Evolutionary conservation across 2,329 filamentous ascomycete genomes (phyloP), one percentile per base, ranked within the genome.

Genomic region (Phialocephala sp.): DNA sequence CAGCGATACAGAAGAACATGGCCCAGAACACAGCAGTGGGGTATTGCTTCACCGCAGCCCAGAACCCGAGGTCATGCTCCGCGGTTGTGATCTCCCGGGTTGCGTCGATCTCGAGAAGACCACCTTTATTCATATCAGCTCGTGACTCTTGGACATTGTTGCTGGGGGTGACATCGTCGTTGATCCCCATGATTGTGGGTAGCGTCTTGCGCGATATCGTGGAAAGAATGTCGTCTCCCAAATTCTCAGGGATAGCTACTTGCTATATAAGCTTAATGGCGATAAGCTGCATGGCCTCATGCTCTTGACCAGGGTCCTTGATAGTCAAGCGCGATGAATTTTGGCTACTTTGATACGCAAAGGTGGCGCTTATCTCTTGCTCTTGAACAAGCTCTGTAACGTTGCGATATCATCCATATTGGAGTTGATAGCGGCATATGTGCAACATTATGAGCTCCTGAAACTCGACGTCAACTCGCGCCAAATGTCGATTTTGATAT

Each of bases 11-110:
- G 64, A 73, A 71, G 59, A 73, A 71, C 12, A 69, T 54, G 1
- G 72, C 66, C 72, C 72, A 74, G n/a, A 68, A 68, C 5, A 73
- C 60, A 2, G 70, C 66, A 1, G 56, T 61, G 1, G 72, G 71
- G 45, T 74, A 72, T 55, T 64, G 65, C 32, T 65, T 63, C 8
- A 74, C 55, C 1, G 66, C 71, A 18, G 67, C 64, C 55, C 59
- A 68, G 37, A 74, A 71, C 1, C 45, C 61, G 43, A 72, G 50
- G 2, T 68, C 50, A 56, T 73, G 72, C 41, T 73, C 70, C 15
- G 59, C 43, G 22, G 24, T 66, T 14, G 67, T 72, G 58, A 67
- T 67, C 12, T 72, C 63, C 14, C 36, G 47, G 5, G 64, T 70
- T 6, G 69, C 61, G 52, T 69, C 69, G n/a, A 71, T 69, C 43